Percentiles rank a stretch among this genome's conserved stretches.
Conservation (phyloP, 2,329 filamentous ascomycete species). For the Emmonsiellopsis sp. region DNA sequence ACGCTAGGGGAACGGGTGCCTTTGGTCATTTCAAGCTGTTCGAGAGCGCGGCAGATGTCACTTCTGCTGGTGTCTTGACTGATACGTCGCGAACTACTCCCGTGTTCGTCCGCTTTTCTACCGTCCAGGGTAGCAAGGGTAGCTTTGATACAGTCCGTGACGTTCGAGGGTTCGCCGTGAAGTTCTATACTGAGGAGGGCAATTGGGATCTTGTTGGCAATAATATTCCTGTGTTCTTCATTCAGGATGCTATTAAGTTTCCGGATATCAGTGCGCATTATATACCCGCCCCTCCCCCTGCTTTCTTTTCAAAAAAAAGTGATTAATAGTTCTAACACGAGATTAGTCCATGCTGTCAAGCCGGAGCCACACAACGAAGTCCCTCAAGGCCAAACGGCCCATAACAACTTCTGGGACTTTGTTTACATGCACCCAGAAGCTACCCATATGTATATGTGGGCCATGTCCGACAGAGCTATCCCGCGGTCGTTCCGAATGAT, state of each 20-base stretch:
- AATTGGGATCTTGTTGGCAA: slow-evolving; percentile 70
- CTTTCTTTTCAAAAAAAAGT: neutral
- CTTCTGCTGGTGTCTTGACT: slow-evolving; percentile 54
- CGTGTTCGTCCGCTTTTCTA: slow-evolving; percentile 67
- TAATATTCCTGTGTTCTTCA: slow-evolving; percentile 67
- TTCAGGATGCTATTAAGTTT: slow-evolving; percentile 67
- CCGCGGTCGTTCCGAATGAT: slow-evolving; percentile 73
- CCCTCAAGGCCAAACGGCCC: slow-evolving; percentile 59
- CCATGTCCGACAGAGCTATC: slow-evolving; percentile 64
- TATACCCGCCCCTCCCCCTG: neutral
- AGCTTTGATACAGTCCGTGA: slow-evolving; percentile 77
- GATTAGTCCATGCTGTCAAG: slow-evolving; percentile 46
- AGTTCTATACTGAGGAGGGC: slow-evolving; percentile 68
- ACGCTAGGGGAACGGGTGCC: slow-evolving; percentile 55
- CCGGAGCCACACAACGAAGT: slow-evolving; percentile 62
- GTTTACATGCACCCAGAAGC: slow-evolving; percentile 58
- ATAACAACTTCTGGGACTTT: slow-evolving; percentile 74
- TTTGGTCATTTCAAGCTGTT: slow-evolving; percentile 59
- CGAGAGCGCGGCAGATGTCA: slow-evolving; percentile 54
- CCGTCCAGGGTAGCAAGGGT: slow-evolving; percentile 63
- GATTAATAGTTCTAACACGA: slow-evolving; percentile 6
- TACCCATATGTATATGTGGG: slow-evolving; percentile 72
- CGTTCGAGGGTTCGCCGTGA: slow-evolving; percentile 68
- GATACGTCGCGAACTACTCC: slow-evolving; percentile 57
- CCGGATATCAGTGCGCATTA: slow-evolving; percentile 47